phyloP scores from a whole-genome alignment of 257 asterid species.

The Solanum sparsipilum region DNA sequence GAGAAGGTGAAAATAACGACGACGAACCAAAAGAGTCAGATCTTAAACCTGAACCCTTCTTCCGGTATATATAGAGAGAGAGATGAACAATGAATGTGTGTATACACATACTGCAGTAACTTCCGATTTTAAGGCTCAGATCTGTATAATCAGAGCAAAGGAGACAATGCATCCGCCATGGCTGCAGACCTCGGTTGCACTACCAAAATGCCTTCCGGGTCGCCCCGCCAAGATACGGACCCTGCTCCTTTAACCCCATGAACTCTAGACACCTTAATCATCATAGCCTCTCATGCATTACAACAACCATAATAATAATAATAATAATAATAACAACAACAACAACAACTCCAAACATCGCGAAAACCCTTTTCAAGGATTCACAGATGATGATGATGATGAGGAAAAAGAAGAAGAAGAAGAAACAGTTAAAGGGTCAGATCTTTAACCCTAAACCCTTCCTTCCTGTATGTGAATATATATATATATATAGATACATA shows the following conservation, averaged over 20 bases:
- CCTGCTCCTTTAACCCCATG: neutral
- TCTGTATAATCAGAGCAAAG: neutral
- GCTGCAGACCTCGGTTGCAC: slow-evolving; percentile 1
- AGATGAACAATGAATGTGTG: neutral
- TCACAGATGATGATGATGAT: neutral
- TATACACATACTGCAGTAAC: neutral
- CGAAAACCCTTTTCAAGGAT: neutral
- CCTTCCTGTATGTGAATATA: neutral
- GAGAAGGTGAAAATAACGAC: neutral
- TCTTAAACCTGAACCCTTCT: neutral
- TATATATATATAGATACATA: neutral
- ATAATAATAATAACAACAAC: neutral
- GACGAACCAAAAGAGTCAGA: neutral
- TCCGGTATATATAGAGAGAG: neutral
- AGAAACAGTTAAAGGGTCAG: neutral
- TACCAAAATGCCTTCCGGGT: neutral
- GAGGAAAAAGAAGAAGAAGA: neutral
- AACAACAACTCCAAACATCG: neutral
- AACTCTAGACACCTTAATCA: neutral
- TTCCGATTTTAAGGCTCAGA: neutral
- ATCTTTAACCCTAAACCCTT: neutral
- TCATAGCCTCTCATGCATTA: neutral
- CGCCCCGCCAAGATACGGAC: slow-evolving; percentile 13
- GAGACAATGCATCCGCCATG: neutral
- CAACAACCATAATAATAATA: neutral